phyloP scores from a whole-genome alignment of 139 green algal genomes.

The Micromonas pusilla region DNA sequence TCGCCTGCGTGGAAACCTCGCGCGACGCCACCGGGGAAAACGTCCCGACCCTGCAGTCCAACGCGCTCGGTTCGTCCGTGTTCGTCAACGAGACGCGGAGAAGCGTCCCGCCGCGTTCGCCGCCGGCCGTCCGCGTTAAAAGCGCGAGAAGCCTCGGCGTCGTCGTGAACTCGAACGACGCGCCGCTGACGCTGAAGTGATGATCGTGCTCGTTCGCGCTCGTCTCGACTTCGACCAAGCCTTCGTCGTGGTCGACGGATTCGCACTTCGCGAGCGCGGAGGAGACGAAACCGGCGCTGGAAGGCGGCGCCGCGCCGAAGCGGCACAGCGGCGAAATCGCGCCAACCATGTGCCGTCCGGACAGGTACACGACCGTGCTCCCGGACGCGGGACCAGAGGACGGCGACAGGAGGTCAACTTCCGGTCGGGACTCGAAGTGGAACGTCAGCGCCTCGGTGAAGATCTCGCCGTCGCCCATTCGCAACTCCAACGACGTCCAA shows the following conservation, averaged over 20 bases:
- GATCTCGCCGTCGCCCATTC: background rate
- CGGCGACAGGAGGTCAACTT: background rate
- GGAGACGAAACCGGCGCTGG: background rate
- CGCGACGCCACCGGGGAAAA: background rate
- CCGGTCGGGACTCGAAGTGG: background rate
- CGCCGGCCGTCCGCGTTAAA: background rate
- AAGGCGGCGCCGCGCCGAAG: background rate
- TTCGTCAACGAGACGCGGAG: background rate
- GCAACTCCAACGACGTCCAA: background rate
- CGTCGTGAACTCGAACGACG: background rate
- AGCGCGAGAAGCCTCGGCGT: background rate
- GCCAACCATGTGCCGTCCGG: background rate
- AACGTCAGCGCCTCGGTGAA: background rate
- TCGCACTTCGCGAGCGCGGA: constrained; percentile 19
- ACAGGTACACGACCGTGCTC: background rate
- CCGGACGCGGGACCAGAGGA: background rate
- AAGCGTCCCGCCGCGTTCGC: background rate
- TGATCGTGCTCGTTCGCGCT: background rate
- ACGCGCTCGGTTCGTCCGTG: background rate
- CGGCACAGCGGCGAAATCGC: background rate
- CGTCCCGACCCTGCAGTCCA: background rate
- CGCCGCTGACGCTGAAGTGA: too few relatives aligned
- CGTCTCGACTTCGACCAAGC: background rate
- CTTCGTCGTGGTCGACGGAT: background rate
- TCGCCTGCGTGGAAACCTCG: background rate